A percentile compares a stretch with the other conserved stretches of the same genome.
Evolutionary conservation across 805 yeast genomes (phyloP).

Genomic region (Naumovozyma baii): DNA sequence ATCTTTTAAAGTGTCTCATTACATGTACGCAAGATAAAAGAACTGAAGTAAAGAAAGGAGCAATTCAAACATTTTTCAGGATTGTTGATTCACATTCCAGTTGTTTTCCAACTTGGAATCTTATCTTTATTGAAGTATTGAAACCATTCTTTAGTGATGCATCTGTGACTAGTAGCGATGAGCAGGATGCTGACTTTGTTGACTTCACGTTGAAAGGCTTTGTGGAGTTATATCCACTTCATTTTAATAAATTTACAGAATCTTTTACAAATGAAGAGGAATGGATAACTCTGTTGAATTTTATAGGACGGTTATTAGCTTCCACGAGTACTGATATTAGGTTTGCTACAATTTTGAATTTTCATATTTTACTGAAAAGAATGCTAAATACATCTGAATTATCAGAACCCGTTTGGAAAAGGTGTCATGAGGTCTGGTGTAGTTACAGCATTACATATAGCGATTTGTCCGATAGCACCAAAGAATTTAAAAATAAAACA

Average conservation of each 20-base stretch:
- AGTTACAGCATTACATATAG: slow-evolving; percentile 37
- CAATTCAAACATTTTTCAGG: slow-evolving; percentile 80
- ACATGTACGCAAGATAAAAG: slow-evolving; percentile 55
- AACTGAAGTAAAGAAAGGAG: slow-evolving; percentile 79
- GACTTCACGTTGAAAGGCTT: slow-evolving; percentile 56
- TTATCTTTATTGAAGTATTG: slow-evolving; percentile 57
- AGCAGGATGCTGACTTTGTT: slow-evolving; percentile 53
- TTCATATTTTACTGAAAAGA: slow-evolving; percentile 43
- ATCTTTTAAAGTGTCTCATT: slow-evolving; percentile 52
- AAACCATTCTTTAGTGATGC: slow-evolving; percentile 36
- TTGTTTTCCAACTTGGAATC: slow-evolving; percentile 52
- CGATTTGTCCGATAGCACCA: slow-evolving; percentile 25
- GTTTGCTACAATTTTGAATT: slow-evolving; percentile 46
- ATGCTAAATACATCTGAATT: slow-evolving; percentile 30
- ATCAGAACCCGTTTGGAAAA: slow-evolving; percentile 25
- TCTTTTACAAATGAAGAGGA: slow-evolving; percentile 19
- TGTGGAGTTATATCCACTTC: slow-evolving; percentile 48
- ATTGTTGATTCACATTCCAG: slow-evolving; percentile 65
- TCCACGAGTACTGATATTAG: slow-evolving; percentile 34
- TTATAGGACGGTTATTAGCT: slow-evolving; percentile 35
- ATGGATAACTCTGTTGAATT: slow-evolving; percentile 52
- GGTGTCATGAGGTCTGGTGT: slow-evolving; percentile 45
- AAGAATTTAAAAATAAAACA: slow-evolving; percentile 17
- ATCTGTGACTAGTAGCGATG: slow-evolving; percentile 21
- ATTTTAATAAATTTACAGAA: slow-evolving; percentile 33